Evolutionary conservation across 192 early-diverging fungal species (phyloP), one percentile per base, ranked within the genome.

Genomic region (Coemansia guatemalensis): DNA sequence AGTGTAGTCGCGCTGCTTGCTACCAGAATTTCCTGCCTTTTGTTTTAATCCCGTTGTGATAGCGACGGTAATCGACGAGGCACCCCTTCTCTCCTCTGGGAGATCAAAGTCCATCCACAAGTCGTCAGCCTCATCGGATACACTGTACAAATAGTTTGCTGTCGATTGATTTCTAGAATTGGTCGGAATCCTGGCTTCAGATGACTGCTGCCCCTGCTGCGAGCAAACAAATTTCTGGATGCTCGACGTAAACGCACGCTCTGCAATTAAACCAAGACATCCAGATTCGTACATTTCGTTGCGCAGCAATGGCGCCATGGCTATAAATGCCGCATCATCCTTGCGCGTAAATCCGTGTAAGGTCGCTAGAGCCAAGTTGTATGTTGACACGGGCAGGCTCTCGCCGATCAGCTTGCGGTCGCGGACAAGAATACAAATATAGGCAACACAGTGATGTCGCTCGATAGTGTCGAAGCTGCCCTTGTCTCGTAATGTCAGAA

Each of bases 41-140:
- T 44, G 39, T 44, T 14, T 44, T 44, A 44, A 44, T 17, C 14
- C 39, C 2, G 61, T 24, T 5, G 52, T 22, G 14, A 48, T 29
- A 23, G 41, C 35, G 12, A 64, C 20, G 0, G 39, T 55, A 4
- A 57, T 23, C 26, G 49, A 20, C 4, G 54, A n/a, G 0, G 25
- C 61, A 18, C 52, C 27, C 26, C 44, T 60, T 20, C 24, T 39
- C 54, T 75, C 73, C 14, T 75, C 78, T 0, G 73, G 78, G 50
- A 81, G 41, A 26, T 81, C 73, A 69, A 81, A 75, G 29, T 72
- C 69, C 73, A 81, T 74, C 78, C 78, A 81, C 66, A 64, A 56
- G 50, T 73, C 76, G 12, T 62, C 64, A 5, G n/a, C n/a, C 8
- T 58, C 55, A 24, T 60, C 53, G 29, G 27, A 63, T 44, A 12